Evolutionary conservation across 176 grass and related monocot species (phyloP), one percentile per base, ranked within the genome.

Genomic region (Juncus inflexus): DNA sequence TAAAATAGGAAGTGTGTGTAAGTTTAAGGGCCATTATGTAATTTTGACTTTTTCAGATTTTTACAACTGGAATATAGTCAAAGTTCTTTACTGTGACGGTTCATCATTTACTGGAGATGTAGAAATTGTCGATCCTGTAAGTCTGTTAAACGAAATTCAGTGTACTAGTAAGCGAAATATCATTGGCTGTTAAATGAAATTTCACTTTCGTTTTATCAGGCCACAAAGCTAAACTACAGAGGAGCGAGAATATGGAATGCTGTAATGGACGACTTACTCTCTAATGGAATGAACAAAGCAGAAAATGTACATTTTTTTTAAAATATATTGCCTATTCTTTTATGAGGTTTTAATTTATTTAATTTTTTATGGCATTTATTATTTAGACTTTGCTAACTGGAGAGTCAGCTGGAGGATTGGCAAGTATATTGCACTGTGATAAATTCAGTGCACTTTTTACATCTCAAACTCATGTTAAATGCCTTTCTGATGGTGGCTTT

Each of bases 351-450:
- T 28, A 28, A 28, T 28, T 28, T 28, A 28, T 28, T 28, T 28
- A 28, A 28, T 28, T 28, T 28, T 28, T 28, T 28, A 28, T 28
- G 19, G 1, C 19, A 28, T 28, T 28, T 28, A 28, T 28, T 28
- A 1, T 28, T 28, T 47, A 96, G 82, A 84, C 84, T 76, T 61
- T 96, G 52, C 83, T 91, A 76, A 87, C 91, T 52, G 91, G 87
- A 7, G 87, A 84, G 70, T 96, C 91, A 58, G 87, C 91, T 79
- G 91, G 91, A 28, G 87, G 77, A 40, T 86, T 96, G 74, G 79
- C 87, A 7, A 85, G 87, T 63, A 91, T 96, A 91, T 65, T 96
- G 19, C 91, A 96, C 66, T 96, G 91, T 57, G 87, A 96, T 73
- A 85, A 37, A 78, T 96, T 96, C 64, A 73, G 42, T 69, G 81